Evolutionary conservation across 371 early-diverging fungal species (phyloP), one percentile per base, ranked within the genome.

Genomic region (Apophysomyces elegans): DNA sequence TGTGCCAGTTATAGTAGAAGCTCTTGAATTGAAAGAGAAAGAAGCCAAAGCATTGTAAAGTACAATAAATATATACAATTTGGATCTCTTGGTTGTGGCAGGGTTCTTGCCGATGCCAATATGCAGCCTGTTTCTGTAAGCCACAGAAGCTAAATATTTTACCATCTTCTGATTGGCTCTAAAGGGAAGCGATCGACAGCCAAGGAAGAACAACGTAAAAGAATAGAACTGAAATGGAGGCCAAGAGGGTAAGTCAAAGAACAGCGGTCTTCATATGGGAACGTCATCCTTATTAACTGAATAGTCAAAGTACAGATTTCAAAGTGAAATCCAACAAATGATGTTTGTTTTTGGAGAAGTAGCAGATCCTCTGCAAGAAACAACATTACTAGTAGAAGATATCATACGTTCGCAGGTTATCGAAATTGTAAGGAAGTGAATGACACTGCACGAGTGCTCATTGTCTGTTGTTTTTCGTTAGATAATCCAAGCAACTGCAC

Each of bases 341-440:
- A 97, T 98, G 97, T 98, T 93, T 83, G 97, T 96, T 38, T 95
- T 94, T 85, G 99, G 98, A 37, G 98, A 98, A 70, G 93, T 96
- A 37, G 77, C 89, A 4, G 96, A 96, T 77, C 95, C 97, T 35
- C 80, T 93, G 46, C 88, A 86, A 6, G 97, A 95, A 62, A 94
- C 95, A 0, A 92, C 93, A 8, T 79, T 86, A 73, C 83, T 96
- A 5, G 91, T 95, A 5, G 97, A 97, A 75, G 96, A 98, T 65
- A 96, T 98, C 73, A 94, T 95, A 36, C 88, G 94, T n/a, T 88
- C 93, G 1, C 99, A 98, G 79, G 92, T 97, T 56, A 93, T 94
- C 59, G 96, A 96, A 75, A 88, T 96, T 69, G 94, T 95, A 85
- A 74, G 82, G 61, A 26, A 26, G 32, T 26, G 32, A 6, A 13